Evolutionary conservation across 1,284 basidiomycete genomes (phyloP).

Genomic region (Ceratobasidium sp.): DNA sequence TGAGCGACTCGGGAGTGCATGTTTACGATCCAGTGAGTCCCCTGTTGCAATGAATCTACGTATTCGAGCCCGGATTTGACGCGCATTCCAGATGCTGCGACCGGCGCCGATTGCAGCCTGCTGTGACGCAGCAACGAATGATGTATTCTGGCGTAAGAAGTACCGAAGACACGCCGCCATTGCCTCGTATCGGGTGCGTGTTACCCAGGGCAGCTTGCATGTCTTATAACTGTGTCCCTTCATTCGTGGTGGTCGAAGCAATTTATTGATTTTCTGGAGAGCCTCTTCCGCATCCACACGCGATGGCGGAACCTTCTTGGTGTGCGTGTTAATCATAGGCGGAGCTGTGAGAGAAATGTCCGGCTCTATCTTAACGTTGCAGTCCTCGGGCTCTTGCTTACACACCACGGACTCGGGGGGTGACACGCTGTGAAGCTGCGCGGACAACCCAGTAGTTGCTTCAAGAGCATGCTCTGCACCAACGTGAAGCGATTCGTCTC

Average conservation of each 20-base stretch:
- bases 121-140: slow-evolving; percentile 4
- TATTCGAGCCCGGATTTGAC: slow-evolving; percentile 13
- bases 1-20: slow-evolving; percentile 35
- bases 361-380: no score
- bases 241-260: not conserved
- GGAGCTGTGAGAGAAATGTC: no score
- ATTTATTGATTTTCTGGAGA: not conserved
- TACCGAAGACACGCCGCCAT: slow-evolving; percentile 25
- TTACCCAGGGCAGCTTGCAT: not conserved
- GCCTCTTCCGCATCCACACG: not conserved
- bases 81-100: not conserved
- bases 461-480: no score
- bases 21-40: not conserved
- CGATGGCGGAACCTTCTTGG: no score
- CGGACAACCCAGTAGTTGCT: no score
- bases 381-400: no score
- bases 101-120: not conserved
- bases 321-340: no score
- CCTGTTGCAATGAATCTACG: slow-evolving; percentile 6
- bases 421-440: no score
- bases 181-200: not conserved
- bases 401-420: no score
- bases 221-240: not conserved
- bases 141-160: not conserved
- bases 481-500: no score